Base-by-base conservation (phyloP, 345 rosid species). In the Eucalyptus caleyi region DNA sequence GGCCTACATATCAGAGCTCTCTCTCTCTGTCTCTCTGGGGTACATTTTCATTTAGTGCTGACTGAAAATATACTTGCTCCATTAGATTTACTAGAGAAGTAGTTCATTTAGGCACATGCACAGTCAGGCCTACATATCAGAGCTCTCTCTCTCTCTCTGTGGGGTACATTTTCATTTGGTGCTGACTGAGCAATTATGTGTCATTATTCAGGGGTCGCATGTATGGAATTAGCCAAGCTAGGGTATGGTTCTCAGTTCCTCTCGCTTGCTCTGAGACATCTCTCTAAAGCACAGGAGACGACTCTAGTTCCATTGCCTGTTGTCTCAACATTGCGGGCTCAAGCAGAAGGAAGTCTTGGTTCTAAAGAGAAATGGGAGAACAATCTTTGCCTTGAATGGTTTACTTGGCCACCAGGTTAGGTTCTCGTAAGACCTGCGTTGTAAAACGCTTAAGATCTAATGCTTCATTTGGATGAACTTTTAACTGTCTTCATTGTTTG, bases 391-490 rank as follows among this genome's bases (percentile, higher is more conserved):
- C 94, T 91, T 37, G 99, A 98, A 92, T 98, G 98, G 98, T 94
- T 90, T 90, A 93, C 98, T 89, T 98, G 99, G 99, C 94, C 98
- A 87, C 98, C 98, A 95, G 99, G 98, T 97, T 88, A 60, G 88
- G 27, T 54, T 92, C 90, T 87, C 50, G 11, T 53, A 40, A n/a
- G 37, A 86, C 51, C 82, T 87, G 60, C 16, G 12, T 16, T 53
- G 51, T 37, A 23, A 62, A 54, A 34, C 50, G 9, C 53, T 65
- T 50, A 23, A 67, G 30, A 42, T 40, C 54, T 32, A 53, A 32
- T 49, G 60, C n/a, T 18, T 65, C 37, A 30, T 67, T 47, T 69
- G 83, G 69, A 83, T 56, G 87, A 59, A 81, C 53, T 40, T 59
- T 72, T 89, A 69, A 54, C 30, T 40, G 40, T 45, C 56, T 45